phyloP scores from a whole-genome alignment of 2,329 filamentous ascomycete species.

The Daldinia sp. region DNA sequence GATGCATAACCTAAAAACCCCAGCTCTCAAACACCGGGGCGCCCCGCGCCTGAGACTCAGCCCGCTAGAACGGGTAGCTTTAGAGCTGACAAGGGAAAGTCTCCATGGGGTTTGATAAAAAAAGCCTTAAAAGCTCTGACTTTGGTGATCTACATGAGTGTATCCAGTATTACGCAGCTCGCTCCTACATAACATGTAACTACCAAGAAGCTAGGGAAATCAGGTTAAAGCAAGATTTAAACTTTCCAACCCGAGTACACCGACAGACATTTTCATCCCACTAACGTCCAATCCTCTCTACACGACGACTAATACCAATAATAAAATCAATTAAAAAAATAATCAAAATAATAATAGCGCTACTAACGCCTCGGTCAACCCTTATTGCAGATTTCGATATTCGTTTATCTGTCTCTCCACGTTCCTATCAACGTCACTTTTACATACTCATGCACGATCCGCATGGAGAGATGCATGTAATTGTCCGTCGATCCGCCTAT shows the following conservation, averaged over 20 bases:
- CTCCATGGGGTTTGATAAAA: slow-evolving; percentile 5
- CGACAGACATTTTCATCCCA: background rate
- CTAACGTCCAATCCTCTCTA: background rate
- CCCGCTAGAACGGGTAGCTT: slow-evolving; percentile 33
- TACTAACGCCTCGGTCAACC: slow-evolving; percentile 16
- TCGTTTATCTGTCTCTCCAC: slow-evolving; percentile 43
- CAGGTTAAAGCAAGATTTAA: background rate
- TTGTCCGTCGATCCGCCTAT: slow-evolving; percentile 40
- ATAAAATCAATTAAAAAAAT: background rate
- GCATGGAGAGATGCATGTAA: slow-evolving; percentile 42
- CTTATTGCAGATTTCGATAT: slow-evolving; percentile 41
- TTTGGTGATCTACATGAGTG: slow-evolving; percentile 3
- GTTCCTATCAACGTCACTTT: slow-evolving; percentile 43
- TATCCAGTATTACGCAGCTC: slow-evolving; percentile 10
- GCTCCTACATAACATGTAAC: background rate
- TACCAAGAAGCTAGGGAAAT: background rate
- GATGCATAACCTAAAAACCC: slow-evolving; percentile 40
- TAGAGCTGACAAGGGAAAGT: slow-evolving; percentile 3
- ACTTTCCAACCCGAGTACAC: background rate
- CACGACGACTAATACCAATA: background rate
- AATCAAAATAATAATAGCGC: slow-evolving; percentile 20
- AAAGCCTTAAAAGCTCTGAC: background rate
- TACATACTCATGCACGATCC: slow-evolving; percentile 43
- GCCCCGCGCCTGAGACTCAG: slow-evolving; percentile 34
- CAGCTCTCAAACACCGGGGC: slow-evolving; percentile 31